A percentile compares a stretch with the other conserved stretches of the same genome.
These are phyloP conservation scores for Dactylis glomerata DNA, from an alignment of 176 grass and related monocot genomes.

Conservation along the genomic window DNA sequence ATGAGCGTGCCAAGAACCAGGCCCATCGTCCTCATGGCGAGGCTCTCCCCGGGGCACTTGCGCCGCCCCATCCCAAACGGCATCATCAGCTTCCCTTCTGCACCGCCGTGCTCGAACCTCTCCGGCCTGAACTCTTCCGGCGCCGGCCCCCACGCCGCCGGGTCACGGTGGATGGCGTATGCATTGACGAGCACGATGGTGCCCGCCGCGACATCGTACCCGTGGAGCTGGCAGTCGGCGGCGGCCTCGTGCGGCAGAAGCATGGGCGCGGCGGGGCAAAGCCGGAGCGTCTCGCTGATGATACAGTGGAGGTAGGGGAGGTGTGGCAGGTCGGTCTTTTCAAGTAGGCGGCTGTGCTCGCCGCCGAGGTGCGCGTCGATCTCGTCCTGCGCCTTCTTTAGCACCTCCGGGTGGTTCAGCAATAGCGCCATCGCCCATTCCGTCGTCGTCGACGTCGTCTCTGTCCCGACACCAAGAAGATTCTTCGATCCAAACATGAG, in stretches of 20 bases:
- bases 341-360: neutral
- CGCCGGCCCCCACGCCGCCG: neutral
- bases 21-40: conserved; percentile 15
- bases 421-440: conserved; percentile 64
- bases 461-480: conserved; percentile 30
- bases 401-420: conserved; percentile 46
- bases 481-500: neutral
- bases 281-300: conserved; percentile 1
- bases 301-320: conserved; percentile 4
- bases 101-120: conserved; percentile 6
- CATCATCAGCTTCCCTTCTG: neutral
- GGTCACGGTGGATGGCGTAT: neutral
- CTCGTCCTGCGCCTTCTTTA: conserved; percentile 35
- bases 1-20: conserved; percentile 42
- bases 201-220: conserved; percentile 4
- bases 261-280: neutral
- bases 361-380: conserved; percentile 38
- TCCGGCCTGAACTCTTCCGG: conserved; percentile 16
- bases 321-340: neutral
- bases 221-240: conserved; percentile 10
- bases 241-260: neutral
- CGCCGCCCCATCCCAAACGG: conserved; percentile 9
- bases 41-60: conserved; percentile 7
- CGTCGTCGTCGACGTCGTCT: conserved; percentile 33
- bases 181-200: conserved; percentile 11